phyloP scores from a whole-genome alignment of 2,329 filamentous ascomycete species.

The Hysterium pulicare region DNA sequence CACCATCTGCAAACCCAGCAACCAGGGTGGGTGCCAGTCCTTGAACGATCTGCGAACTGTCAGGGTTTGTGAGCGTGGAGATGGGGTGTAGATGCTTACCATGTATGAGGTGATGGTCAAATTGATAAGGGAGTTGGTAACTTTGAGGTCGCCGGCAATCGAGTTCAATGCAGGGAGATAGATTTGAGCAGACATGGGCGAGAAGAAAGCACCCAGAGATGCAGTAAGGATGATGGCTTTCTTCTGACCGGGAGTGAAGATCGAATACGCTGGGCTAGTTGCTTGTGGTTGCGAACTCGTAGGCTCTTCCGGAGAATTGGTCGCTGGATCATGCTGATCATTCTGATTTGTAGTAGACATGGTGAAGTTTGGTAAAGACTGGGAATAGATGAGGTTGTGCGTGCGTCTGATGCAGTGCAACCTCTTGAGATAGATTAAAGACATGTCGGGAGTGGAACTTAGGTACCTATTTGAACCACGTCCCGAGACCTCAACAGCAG shows the following conservation, averaged over 20 bases:
- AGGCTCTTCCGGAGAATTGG: too few species aligned
- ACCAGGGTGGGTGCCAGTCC: constrained; percentile 52
- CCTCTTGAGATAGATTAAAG: too few species aligned
- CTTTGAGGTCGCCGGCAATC: constrained; percentile 31
- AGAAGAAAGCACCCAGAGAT: constrained; percentile 24
- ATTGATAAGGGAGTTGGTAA: constrained; percentile 41
- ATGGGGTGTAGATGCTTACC: constrained; percentile 10
- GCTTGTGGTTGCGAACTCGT: constrained; percentile 1
- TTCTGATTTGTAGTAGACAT: too few species aligned
- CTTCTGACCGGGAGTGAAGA: constrained; percentile 28
- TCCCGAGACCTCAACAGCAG: too few species aligned
- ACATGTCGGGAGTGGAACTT: too few species aligned
- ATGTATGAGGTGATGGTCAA: constrained; percentile 47
- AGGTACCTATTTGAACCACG: too few species aligned
- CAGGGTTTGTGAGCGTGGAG: too few species aligned
- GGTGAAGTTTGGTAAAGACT: too few species aligned
- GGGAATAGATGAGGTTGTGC: too few species aligned
- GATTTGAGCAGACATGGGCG: constrained; percentile 26
- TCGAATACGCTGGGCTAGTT: constrained; percentile 19
- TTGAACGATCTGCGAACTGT: constrained; percentile 43
- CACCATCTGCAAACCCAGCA: constrained; percentile 50
- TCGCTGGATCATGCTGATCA: background rate
- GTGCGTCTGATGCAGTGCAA: too few species aligned
- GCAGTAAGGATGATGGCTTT: constrained; percentile 24
- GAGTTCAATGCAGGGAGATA: constrained; percentile 23